Conservation (phyloP, 345 rosid species). For the Eucalyptus caleyi region DNA sequence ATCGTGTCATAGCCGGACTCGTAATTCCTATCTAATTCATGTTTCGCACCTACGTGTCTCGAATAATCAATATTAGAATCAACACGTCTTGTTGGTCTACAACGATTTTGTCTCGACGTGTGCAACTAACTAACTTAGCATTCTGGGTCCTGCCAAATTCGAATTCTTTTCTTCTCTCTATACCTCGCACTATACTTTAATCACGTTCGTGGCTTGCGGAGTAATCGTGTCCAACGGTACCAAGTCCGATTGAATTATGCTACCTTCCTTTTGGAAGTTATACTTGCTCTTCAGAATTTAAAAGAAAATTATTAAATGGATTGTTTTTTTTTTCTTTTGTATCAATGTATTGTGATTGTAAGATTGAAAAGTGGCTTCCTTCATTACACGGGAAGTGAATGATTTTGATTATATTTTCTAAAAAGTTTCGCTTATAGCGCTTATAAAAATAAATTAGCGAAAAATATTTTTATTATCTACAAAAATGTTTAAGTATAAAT, state of each 20-base stretch:
- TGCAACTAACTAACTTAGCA: background rate
- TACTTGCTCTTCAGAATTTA: background rate
- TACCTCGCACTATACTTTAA: background rate
- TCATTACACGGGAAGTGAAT: fast-evolving
- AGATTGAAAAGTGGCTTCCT: background rate
- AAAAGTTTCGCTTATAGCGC: fast-evolving
- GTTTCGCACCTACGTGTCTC: no score
- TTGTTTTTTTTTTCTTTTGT: background rate
- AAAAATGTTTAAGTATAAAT: no score
- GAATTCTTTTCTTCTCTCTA: background rate
- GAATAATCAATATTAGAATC: background rate
- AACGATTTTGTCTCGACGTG: background rate
- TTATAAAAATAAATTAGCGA: no score
- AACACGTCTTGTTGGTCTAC: background rate
- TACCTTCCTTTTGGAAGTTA: background rate
- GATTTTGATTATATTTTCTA: background rate
- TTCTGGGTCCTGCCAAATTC: background rate
- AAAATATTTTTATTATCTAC: no score
- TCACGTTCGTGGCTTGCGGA: background rate
- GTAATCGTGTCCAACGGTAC: background rate
- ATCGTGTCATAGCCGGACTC: background rate
- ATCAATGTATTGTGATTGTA: background rate
- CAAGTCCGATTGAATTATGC: background rate
- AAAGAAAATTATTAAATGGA: background rate
- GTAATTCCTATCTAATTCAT: no score